Percentiles rank a stretch among this genome's conserved stretches.
Evolutionary conservation across 148 eudicot genomes (phyloP).

Genomic region (Rhododendron ovatum): DNA sequence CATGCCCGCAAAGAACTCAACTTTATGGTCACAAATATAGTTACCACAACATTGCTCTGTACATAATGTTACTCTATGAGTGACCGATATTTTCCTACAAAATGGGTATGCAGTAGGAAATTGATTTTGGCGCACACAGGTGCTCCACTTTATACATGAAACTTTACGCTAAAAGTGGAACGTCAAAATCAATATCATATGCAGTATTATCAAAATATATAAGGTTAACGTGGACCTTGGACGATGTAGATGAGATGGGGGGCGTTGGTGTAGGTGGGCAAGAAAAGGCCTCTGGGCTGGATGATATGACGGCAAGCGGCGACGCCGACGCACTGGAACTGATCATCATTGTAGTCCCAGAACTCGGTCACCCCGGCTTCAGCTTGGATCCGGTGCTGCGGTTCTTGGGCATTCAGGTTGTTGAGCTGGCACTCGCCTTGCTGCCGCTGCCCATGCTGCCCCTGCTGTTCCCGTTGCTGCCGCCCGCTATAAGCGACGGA

Average conservation of each 20-base stretch:
- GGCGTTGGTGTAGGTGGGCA: conserved; percentile 58
- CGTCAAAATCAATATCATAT: neutral
- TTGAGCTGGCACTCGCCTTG: conserved; percentile 43
- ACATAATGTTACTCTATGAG: neutral
- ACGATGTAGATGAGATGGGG: conserved; percentile 46
- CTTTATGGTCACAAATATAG: neutral
- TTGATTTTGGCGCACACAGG: too few relatives aligned
- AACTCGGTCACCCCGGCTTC: conserved; percentile 68
- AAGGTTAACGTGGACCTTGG: conserved; percentile 33
- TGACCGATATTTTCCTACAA: neutral
- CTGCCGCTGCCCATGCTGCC: neutral
- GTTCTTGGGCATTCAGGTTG: conserved; percentile 47
- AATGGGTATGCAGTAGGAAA: neutral
- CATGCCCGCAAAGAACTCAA: neutral
- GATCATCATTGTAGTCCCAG: conserved; percentile 50
- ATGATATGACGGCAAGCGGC: conserved; percentile 41
- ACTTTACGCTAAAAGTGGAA: too few relatives aligned
- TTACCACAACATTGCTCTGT: neutral
- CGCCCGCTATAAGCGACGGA: conserved; percentile 20
- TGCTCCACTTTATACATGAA: too few relatives aligned
- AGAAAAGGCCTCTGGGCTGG: conserved; percentile 54
- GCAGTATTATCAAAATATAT: neutral
- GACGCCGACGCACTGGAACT: conserved; percentile 70
- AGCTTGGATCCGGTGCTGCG: conserved; percentile 31
- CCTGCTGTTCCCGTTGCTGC: neutral